A percentile compares a stretch with the other conserved stretches of the same genome.
Evolutionary conservation across 2,329 filamentous ascomycete genomes (phyloP).

Genomic region (Diplodia intermedia): DNA sequence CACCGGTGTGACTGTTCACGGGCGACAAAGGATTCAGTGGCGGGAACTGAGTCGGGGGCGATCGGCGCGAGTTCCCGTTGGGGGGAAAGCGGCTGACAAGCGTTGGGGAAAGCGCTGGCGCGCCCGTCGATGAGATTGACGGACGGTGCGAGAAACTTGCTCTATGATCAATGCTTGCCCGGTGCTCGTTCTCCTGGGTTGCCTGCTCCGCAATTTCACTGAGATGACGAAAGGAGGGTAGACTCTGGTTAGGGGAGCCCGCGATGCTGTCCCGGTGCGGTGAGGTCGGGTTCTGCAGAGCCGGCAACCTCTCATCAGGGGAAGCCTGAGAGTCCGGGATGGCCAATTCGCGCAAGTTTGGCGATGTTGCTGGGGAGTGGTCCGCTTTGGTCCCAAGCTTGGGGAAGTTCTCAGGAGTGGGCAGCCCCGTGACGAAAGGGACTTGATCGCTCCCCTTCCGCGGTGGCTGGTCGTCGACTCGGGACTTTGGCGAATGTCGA

Average conservation of each 20-base stretch:
- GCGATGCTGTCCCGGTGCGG: constrained; percentile 41
- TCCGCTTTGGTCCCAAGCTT: constrained; percentile 30
- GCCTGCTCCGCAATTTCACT: constrained; percentile 46
- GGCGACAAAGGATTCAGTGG: constrained; percentile 45
- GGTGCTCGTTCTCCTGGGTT: constrained; percentile 43
- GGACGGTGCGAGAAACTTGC: constrained; percentile 40
- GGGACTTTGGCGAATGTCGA: constrained; percentile 18
- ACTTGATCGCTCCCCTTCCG: not conserved
- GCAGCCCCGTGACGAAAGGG: not conserved
- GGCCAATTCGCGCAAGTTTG: constrained; percentile 43
- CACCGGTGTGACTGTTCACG: constrained; percentile 38
- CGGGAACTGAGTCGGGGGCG: constrained; percentile 44
- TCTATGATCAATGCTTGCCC: constrained; percentile 39
- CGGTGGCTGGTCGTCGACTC: not conserved
- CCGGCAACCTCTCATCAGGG: constrained; percentile 45
- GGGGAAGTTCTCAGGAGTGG: constrained; percentile 24
- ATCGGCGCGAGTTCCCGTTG: constrained; percentile 42
- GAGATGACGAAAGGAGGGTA: constrained; percentile 46
- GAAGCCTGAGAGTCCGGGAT: constrained; percentile 43
- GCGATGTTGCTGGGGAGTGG: constrained; percentile 40
- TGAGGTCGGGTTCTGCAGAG: constrained; percentile 45
- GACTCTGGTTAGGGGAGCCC: constrained; percentile 42
- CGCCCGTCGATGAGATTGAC: constrained; percentile 44
- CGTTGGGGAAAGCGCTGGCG: constrained; percentile 45
- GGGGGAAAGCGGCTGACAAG: constrained; percentile 43